phyloP scores from a whole-genome alignment of 768 basidiomycete genomes.

The Cubamyces sp. region DNA sequence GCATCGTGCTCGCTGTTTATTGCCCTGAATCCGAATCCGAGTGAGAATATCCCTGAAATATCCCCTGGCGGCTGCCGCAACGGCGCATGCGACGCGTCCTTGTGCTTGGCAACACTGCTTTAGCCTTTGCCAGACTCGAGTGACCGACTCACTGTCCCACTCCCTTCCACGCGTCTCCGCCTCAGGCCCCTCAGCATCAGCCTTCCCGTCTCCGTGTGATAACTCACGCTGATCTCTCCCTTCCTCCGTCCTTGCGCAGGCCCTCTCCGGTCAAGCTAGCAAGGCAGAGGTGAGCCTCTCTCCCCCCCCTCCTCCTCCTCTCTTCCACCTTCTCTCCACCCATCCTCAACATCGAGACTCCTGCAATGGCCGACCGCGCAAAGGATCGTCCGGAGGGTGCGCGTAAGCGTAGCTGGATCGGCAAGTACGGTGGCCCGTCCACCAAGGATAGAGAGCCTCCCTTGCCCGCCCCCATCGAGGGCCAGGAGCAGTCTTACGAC shows the following conservation, averaged over 20 bases:
- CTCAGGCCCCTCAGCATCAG: background rate
- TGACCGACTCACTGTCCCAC: background rate
- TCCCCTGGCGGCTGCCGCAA: background rate
- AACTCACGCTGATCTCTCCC: constrained; percentile 4
- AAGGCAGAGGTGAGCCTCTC: constrained; percentile 36
- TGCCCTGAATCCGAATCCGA: background rate
- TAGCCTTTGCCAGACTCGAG: background rate
- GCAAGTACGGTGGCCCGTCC: constrained; percentile 29
- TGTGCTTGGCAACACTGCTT: constrained; percentile 26
- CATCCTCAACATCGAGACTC: constrained; percentile 2
- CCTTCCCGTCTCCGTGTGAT: too few relatives aligned
- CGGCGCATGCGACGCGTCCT: background rate
- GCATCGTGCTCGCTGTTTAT: background rate
- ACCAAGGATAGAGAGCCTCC: constrained; percentile 32
- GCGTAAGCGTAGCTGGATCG: constrained; percentile 36
- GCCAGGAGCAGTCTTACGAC: constrained; percentile 36
- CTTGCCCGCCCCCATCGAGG: constrained; percentile 37
- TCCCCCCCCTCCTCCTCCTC: constrained; percentile 11
- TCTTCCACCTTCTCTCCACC: background rate
- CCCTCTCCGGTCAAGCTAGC: constrained; percentile 27
- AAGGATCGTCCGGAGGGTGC: constrained; percentile 27
- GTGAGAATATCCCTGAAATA: too few relatives aligned
- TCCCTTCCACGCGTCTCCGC: background rate
- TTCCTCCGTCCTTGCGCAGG: constrained; percentile 26
- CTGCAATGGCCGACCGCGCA: constrained; percentile 30